Evolutionary conservation across 805 yeast genomes (phyloP).

Genomic region (Spathaspora arborariae): DNA sequence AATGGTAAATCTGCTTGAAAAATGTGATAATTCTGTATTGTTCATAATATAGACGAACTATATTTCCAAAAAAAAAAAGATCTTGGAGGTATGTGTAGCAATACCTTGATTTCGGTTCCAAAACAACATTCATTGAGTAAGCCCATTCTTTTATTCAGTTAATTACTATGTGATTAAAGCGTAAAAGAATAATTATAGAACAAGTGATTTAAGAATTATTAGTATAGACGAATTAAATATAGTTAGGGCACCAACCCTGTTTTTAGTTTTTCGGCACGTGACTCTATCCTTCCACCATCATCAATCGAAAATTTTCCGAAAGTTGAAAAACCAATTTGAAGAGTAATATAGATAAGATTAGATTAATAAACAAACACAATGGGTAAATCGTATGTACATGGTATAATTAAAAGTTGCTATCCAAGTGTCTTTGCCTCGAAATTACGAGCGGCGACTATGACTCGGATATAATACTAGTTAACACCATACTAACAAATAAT

Average conservation of each 20-base stretch:
- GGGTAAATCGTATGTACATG: constrained; percentile 28
- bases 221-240: background rate
- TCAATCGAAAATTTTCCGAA: background rate
- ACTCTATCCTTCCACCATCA: background rate
- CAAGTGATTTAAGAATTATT: background rate
- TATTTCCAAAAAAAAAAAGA: too few species aligned
- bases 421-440: background rate
- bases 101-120: too few species aligned
- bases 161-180: too few species aligned
- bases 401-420: background rate
- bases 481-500: background rate
- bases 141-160: too few species aligned
- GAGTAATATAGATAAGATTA: background rate
- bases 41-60: too few species aligned
- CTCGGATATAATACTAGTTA: too few species aligned
- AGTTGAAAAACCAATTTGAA: background rate
- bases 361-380: constrained; percentile 12
- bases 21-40: too few species aligned
- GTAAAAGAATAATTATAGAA: too few species aligned
- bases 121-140: too few species aligned
- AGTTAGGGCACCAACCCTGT: background rate
- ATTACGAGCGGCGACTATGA: background rate
- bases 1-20: too few species aligned
- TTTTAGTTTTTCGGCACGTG: too few species aligned
- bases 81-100: too few species aligned